Base-by-base conservation (phyloP, 2,329 filamentous ascomycete species). In the Sclerotinia nivalis region DNA sequence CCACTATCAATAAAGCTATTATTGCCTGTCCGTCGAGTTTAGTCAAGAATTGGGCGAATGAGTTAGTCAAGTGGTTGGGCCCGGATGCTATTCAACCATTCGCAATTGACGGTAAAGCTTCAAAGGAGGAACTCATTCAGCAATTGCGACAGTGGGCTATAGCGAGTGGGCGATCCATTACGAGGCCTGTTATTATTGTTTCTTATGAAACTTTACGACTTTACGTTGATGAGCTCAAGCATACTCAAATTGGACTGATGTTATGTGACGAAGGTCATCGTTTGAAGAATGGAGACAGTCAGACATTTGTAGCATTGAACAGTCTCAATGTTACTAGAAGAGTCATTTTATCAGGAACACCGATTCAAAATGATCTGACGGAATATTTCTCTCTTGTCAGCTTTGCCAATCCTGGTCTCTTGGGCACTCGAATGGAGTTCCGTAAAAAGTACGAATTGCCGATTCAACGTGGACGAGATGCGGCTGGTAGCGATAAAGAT, bases 11-110 rank as follows among this genome's bases (percentile, higher is more conserved):
- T 76, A 99, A 99, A 79, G 96, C 93, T 66, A 93, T 99, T 54
- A 97, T 99, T 75, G 96, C 93, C 15, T 99, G 96, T 75, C 96
- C 96, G 0, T 97, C 96, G 2, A 98, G 93, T 86, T 83, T 99
- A 79, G 96, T 99, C 45, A 90, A 93, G 73, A 99, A 99, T 77
- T 99, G 96, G 96, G 96, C 95, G 59, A 98, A 98, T 77, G 96
- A 99, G 80, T 82, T 99, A 78, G 88, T 91, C 7, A 99, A 99
- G 83, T 99, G 96, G 96, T 88, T 99, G 50, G 96, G 96, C 43
- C 88, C 92, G 73, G 94, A 96, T 80, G 93, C 96, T 20, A 90
- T 97, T 73, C 93, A 88, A 1, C 95, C 96, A 10, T 99, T 99
- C 79, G 96, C 95, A 31, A 94, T 98, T 71, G 96, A 99, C 77